A percentile compares a stretch with the other conserved stretches of the same genome.
These are phyloP conservation scores for Diplodia scrobiculata DNA, from an alignment of 2,329 filamentous ascomycete species.

Conservation along the genomic window DNA sequence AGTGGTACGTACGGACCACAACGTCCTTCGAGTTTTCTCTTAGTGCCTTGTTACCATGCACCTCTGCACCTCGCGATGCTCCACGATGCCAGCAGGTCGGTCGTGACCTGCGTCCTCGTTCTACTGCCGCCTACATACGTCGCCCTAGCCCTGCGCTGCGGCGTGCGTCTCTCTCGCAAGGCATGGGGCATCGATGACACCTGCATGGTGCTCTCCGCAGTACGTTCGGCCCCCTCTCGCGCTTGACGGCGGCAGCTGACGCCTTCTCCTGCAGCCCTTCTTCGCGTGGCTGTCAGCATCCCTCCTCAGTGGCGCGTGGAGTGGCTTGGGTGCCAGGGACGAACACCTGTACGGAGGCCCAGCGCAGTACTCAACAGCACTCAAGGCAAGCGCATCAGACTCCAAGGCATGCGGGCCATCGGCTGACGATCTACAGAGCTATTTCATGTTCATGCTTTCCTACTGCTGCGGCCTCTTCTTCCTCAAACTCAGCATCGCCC, in stretches of 20 bases:
- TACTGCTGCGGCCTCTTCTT: constrained; percentile 42
- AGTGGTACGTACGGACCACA: no score
- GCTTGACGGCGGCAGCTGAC: background rate
- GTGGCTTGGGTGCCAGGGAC: background rate
- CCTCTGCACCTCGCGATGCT: background rate
- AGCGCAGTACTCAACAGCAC: background rate
- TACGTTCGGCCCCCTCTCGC: background rate
- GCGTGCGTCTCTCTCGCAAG: background rate
- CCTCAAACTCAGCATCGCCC: constrained; percentile 42
- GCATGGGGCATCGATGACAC: constrained; percentile 1
- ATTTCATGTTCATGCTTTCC: constrained; percentile 44
- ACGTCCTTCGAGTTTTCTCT: background rate
- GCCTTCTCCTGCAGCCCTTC: background rate
- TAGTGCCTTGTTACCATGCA: background rate
- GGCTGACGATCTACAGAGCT: constrained; percentile 34
- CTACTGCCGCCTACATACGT: background rate
- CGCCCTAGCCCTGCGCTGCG: background rate
- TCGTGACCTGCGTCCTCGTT: background rate
- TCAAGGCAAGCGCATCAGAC: background rate
- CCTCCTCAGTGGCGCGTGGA: background rate
- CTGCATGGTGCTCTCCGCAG: background rate
- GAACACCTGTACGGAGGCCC: background rate
- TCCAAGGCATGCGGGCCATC: background rate
- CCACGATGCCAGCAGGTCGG: background rate
- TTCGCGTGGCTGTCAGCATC: constrained; percentile 14